Conservation (phyloP, 148 eudicot genomes). For the Polygonum aviculare region DNA sequence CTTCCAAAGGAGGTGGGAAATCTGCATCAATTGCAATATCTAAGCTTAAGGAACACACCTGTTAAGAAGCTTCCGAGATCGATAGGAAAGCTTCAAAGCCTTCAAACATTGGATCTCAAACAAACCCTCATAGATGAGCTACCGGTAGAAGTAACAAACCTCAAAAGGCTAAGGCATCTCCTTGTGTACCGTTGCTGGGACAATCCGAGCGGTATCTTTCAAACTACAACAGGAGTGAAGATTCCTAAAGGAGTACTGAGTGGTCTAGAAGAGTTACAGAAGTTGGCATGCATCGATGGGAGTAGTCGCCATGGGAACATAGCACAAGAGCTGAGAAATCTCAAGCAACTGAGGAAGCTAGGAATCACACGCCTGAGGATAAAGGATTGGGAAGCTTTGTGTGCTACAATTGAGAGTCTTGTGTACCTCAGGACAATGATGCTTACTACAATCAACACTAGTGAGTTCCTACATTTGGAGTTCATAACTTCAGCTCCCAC, state of each 20-base stretch:
- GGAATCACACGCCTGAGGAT: not conserved
- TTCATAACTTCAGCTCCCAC: not conserved
- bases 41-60: slow-evolving; percentile 19
- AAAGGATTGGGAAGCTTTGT: not conserved
- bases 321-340: not conserved
- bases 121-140: slow-evolving; percentile 15
- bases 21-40: slow-evolving; percentile 14
- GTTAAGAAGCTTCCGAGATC: slow-evolving; percentile 15
- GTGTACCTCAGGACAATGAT: not conserved
- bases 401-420: not conserved
- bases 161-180: not conserved
- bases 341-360: not conserved
- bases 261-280: not conserved
- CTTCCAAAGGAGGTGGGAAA: slow-evolving; percentile 13
- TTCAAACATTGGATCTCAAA: slow-evolving; percentile 24
- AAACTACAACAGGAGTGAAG: not conserved
- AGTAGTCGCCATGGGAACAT: not conserved
- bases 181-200: not conserved
- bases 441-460: not conserved
- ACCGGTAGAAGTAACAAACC: slow-evolving; percentile 12
- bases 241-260: not conserved
- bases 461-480: not conserved
- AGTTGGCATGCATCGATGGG: not conserved
- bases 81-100: slow-evolving; percentile 17
- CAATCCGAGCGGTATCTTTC: not conserved